Evolutionary conservation across 176 grass and related monocot species (phyloP).

Genomic region (Hordeum vulgare): MorexV3_pseudomolecules_assembly NC_058523.1:91207455-91207954

Average conservation of each 20-base stretch:
- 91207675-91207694: conserved; percentile 5
- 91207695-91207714: neutral
- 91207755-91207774: neutral
- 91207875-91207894: neutral
- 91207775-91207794: neutral
- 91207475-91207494: too few relatives aligned
- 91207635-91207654: conserved; percentile 1
- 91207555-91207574: too few relatives aligned
- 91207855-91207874: neutral
- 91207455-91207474: too few relatives aligned
- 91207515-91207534: too few relatives aligned
- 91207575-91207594: neutral
- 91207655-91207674: neutral
- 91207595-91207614: conserved; percentile 4
- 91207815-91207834: conserved; percentile 29
- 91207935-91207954: conserved; percentile 50
- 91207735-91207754: neutral
- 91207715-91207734: neutral
- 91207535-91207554: too few relatives aligned
- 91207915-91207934: conserved; percentile 43
- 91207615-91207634: conserved; percentile 1
- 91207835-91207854: neutral
- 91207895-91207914: conserved; percentile 57
- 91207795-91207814: too few relatives aligned
- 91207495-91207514: too few relatives aligned